phyloP scores from a whole-genome alignment of 305 asterid genomes.

The Plantago coronopus region DNA sequence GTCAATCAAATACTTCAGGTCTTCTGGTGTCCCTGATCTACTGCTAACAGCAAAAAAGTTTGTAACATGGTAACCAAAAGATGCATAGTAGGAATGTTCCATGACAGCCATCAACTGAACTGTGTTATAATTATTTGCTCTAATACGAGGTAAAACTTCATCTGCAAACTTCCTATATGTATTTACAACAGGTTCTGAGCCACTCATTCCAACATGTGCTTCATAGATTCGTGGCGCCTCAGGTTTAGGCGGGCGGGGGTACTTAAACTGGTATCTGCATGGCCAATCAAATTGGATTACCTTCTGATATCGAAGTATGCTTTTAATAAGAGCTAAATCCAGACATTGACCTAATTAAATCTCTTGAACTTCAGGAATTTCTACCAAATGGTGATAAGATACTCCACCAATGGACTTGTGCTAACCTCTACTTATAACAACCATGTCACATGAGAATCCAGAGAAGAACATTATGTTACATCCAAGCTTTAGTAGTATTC shows the following conservation, averaged over 20 bases:
- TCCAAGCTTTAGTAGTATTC: conserved; percentile 17
- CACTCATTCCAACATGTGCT: conserved; percentile 99
- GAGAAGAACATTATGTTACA: conserved; percentile 5
- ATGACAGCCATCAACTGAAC: conserved; percentile 97
- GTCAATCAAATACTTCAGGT: conserved; percentile 89
- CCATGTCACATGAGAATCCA: conserved; percentile 16
- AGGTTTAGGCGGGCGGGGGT: conserved; percentile 81
- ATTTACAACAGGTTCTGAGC: conserved; percentile 72
- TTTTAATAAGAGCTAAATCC: conserved; percentile 6
- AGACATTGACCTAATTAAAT: conserved; percentile 6
- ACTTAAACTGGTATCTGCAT: conserved; percentile 76
- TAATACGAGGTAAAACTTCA: conserved; percentile 77
- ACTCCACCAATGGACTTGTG: conserved; percentile 5
- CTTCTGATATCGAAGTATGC: conserved; percentile 16
- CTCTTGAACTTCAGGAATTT: conserved; percentile 9
- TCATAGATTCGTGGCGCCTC: conserved; percentile 84
- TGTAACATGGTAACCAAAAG: conserved; percentile 95
- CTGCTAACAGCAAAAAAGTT: conserved; percentile 93
- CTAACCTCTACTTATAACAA: conserved; percentile 10
- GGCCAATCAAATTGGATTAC: conserved; percentile 19
- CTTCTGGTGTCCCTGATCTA: conserved; percentile 96
- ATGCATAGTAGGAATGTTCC: conserved; percentile 97
- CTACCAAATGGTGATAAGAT: conserved; percentile 9
- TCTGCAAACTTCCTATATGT: conserved; percentile 92
- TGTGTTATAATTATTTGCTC: conserved; percentile 81